A percentile compares a stretch with the other conserved stretches of the same genome.
phyloP scores from a whole-genome alignment of 441 rosid genomes.

The Gossypium trilobum region DNA sequence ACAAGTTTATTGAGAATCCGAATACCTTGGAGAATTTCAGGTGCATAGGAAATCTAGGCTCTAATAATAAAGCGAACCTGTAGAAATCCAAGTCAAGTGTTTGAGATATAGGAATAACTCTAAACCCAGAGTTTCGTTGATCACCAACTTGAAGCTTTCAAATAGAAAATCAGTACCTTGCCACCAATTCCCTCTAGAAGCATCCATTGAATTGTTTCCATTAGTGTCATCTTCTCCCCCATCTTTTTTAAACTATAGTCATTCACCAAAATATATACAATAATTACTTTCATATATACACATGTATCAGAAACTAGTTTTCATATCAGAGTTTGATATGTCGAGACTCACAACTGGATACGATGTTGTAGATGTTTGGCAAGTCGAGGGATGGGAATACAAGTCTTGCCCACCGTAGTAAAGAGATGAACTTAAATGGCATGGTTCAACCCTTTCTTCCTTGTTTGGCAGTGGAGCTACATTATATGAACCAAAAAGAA shows the following conservation, averaged over 20 bases:
- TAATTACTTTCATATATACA: neutral
- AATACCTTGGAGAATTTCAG: constrained; percentile 21
- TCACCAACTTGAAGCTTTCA: neutral
- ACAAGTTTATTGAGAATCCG: neutral
- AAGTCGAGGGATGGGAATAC: constrained; percentile 36
- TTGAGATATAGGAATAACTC: neutral
- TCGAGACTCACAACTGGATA: constrained; percentile 43
- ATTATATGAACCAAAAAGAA: neutral
- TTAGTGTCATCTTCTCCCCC: constrained; percentile 46
- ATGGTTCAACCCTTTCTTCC: constrained; percentile 48
- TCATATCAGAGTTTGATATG: constrained; percentile 6
- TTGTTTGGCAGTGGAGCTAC: constrained; percentile 26
- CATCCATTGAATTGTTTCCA: constrained; percentile 45
- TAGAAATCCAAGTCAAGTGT: constrained; percentile 15
- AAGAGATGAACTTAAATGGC: constrained; percentile 71
- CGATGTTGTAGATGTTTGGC: constrained; percentile 25
- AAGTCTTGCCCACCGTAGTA: constrained; percentile 82
- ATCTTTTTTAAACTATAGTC: constrained; percentile 52
- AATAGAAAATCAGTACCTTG: constrained; percentile 38
- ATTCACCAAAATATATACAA: constrained; percentile 13
- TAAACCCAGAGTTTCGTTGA: neutral
- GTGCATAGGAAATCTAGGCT: constrained; percentile 14
- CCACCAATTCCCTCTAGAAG: constrained; percentile 93
- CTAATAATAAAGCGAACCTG: constrained; percentile 87
- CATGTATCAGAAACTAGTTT: neutral